Conservation (phyloP, 352 stramenopile species). For the Phytopythium delawarense region DNA sequence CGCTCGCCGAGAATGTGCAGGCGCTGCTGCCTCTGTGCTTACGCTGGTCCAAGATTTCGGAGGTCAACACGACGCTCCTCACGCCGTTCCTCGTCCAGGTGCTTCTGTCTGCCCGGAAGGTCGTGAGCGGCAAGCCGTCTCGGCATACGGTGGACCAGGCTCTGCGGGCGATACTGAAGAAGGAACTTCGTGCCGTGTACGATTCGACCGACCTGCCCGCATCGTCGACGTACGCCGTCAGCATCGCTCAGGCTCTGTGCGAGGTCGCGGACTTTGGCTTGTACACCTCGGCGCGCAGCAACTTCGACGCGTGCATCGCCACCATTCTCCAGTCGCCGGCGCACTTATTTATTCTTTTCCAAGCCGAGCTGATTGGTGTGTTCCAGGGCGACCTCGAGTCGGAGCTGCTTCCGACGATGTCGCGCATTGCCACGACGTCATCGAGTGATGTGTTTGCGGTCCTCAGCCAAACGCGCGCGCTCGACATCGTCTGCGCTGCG, state of each 20-base stretch:
- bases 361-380: constrained; percentile 43
- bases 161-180: constrained; percentile 55
- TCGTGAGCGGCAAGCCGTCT: constrained; percentile 24
- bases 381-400: constrained; percentile 47
- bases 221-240: constrained; percentile 17
- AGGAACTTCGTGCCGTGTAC: constrained; percentile 56
- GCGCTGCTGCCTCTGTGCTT: constrained; percentile 53
- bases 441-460: constrained; percentile 35
- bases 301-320: constrained; percentile 62
- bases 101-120: constrained; percentile 36
- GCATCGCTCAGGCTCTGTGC: constrained; percentile 49
- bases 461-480: constrained; percentile 50
- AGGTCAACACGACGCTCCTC: constrained; percentile 38
- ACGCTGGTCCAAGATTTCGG: constrained; percentile 49
- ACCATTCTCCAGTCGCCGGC: constrained; percentile 60
- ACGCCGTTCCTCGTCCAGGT: constrained; percentile 62
- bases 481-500: constrained; percentile 67
- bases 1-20: constrained; percentile 33
- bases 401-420: constrained; percentile 63
- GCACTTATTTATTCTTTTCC: constrained; percentile 58
- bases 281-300: constrained; percentile 34
- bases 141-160: constrained; percentile 38
- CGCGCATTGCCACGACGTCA: constrained; percentile 34
- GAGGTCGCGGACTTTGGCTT: constrained; percentile 33
- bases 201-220: constrained; percentile 17